Percentiles rank a stretch among this genome's conserved stretches.
phyloP scores from a whole-genome alignment of 176 grass and related monocot species.

The Microstegium vimineum region DNA sequence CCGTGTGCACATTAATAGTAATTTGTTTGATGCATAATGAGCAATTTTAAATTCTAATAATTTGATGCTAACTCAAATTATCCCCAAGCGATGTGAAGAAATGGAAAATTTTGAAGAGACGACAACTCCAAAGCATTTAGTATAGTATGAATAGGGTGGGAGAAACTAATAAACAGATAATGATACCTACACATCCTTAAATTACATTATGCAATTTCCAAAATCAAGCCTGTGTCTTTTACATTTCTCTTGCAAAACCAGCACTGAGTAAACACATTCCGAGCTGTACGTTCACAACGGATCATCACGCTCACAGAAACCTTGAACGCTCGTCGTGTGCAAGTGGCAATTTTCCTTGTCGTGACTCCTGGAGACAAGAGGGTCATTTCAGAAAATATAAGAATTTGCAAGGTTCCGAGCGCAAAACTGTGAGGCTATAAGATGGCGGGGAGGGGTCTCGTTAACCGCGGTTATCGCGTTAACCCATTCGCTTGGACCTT shows the following conservation, averaged over 20 bases:
- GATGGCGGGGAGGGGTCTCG: not conserved
- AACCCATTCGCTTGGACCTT: conserved; percentile 55
- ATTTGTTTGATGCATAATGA: not conserved
- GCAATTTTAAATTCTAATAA: not conserved
- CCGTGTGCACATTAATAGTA: not conserved
- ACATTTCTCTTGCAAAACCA: not conserved
- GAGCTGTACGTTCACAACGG: not conserved
- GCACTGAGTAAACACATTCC: not conserved
- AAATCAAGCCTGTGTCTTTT: not conserved
- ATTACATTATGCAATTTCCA: too few relatives aligned
- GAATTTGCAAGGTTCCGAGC: accelerated
- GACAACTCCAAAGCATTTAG: not conserved
- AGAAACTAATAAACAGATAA: too few relatives aligned
- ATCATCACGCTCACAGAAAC: not conserved
- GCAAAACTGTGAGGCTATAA: conserved; percentile 36
- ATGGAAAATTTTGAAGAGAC: not conserved
- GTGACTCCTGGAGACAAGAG: not conserved
- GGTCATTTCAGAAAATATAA: not conserved
- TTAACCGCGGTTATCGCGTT: conserved; percentile 60
- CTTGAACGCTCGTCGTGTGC: not conserved
- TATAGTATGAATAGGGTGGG: not conserved
- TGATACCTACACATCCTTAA: too few relatives aligned
- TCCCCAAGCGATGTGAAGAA: not conserved
- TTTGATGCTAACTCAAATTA: not conserved
- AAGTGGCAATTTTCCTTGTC: conserved; percentile 2